Evolutionary conservation across 1,139 yeast species (phyloP).

Genomic region (Yamadazyma blattariae): DNA sequence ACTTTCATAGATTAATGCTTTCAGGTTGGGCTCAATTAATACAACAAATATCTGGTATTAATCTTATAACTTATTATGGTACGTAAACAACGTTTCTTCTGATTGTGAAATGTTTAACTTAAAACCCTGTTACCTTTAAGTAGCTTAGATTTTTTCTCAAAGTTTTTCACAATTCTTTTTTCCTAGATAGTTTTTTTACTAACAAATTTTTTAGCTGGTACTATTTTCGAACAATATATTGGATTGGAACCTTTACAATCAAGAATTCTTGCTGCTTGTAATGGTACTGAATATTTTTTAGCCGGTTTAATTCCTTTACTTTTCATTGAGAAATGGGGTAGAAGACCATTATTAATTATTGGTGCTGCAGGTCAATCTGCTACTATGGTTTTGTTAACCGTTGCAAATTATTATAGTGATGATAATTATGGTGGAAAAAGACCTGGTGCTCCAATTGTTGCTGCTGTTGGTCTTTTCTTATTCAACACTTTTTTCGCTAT

Average conservation of each 20-base stretch:
- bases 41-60: constrained; percentile 45
- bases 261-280: constrained; percentile 35
- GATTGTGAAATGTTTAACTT: too few relatives aligned
- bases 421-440: constrained; percentile 16
- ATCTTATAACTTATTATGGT: constrained; percentile 34
- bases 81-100: too few relatives aligned
- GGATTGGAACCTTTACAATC: constrained; percentile 38
- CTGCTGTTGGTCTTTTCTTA: constrained; percentile 36
- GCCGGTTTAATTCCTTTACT: constrained; percentile 44
- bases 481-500: constrained; percentile 35
- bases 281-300: constrained; percentile 36
- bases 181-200: too few relatives aligned
- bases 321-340: constrained; percentile 51
- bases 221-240: constrained; percentile 41
- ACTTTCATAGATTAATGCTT: constrained; percentile 46
- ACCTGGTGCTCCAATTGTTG: constrained; percentile 27
- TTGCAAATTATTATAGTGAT: constrained; percentile 26
- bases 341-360: constrained; percentile 47
- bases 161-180: too few relatives aligned
- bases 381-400: constrained; percentile 31
- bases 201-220: too few relatives aligned
- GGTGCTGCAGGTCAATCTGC: constrained; percentile 52
- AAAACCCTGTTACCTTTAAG: too few relatives aligned
- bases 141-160: too few relatives aligned
- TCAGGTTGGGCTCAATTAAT: constrained; percentile 46